These are phyloP conservation scores for Fusarium sp. DNA, from an alignment of 2,329 filamentous ascomycete genomes.

Conservation along the genomic window DNA sequence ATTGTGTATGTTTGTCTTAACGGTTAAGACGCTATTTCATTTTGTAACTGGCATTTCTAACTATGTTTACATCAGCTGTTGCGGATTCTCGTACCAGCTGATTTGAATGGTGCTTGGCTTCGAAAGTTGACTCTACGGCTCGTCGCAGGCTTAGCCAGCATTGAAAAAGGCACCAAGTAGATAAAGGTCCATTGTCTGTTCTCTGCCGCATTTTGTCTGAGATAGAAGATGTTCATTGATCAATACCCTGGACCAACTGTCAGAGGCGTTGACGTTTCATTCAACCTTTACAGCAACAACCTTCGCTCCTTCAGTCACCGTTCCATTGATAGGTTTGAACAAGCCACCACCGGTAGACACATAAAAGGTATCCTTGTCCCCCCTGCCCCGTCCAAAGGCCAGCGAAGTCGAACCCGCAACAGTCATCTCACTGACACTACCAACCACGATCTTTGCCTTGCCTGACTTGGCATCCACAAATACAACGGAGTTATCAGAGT, in stretches of 20 bases:
- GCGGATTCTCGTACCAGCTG: fast-evolving
- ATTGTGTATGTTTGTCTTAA: not conserved
- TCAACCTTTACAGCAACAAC: constrained; percentile 26
- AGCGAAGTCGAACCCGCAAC: constrained; percentile 40
- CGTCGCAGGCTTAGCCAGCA: no score
- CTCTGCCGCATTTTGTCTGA: no score
- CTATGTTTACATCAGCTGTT: fast-evolving
- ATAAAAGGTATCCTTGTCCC: constrained; percentile 24
- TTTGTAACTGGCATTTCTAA: no score
- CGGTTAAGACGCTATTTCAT: no score
- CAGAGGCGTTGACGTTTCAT: not conserved
- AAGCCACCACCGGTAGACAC: constrained; percentile 30
- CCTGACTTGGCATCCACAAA: constrained; percentile 26
- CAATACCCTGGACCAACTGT: no score
- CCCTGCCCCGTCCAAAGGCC: constrained; percentile 30
- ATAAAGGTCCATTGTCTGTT: fast-evolving
- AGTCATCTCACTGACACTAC: constrained; percentile 18
- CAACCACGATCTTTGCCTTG: constrained; percentile 27
- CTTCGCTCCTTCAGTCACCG: constrained; percentile 34
- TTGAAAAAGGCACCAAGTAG: fast-evolving
- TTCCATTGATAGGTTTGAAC: constrained; percentile 28
- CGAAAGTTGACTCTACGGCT: fast-evolving
- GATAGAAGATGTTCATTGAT: no score
- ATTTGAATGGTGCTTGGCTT: no score
- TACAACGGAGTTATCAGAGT: constrained; percentile 38